Evolutionary conservation across 441 rosid species (phyloP), one percentile per base, ranked within the genome.

Genomic region (Jatropha podagrica): DNA sequence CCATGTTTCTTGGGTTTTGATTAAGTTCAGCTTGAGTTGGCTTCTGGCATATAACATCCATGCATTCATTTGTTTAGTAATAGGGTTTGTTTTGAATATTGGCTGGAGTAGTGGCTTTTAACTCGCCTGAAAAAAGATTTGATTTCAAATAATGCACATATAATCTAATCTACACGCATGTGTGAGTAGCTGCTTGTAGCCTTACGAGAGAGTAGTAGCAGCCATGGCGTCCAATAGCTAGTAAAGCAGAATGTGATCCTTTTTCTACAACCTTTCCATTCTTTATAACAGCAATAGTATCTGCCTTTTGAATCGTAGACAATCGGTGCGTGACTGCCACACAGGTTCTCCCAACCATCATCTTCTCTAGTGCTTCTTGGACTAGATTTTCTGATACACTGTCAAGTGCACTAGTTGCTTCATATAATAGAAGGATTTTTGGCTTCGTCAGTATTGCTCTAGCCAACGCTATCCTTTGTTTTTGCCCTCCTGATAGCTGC

Each of bases 401-500:
- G 58, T 87, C 86, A 0, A 85, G 79, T 1, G 90, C 90, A 23
- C 90, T 87, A 0, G 88, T 85, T 0, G 88, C 88, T 74, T 83
- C 88, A 23, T 85, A 87, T 18, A 83, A 14, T 32, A 83, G 80
- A 5, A 87, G 81, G 65, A 85, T 81, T 32, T 65, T 66, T 0
- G 84, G 90, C 76, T 81, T 78, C 77, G 83, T 85, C 66, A 81
- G 80, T 27, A 83, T 81, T 7, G 86, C 85, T 64, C 85, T 75
- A 17, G 90, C 90, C 23, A 87, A 48, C 3, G 85, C 86, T 27
- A 85, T 81, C 40, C 88, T 80, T 78, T 87, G 88, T 67, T 82
- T 87, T 77, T 87, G 88, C 26, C 90, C 90, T 56, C 90, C 88
- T 5, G 90, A 85, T n/a, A 85, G 71, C 32, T 83, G 86, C 23